Percentiles rank a stretch among this genome's conserved stretches.
These are phyloP conservation scores for Diaporthe capsici DNA, from an alignment of 2,329 filamentous ascomycete species.

Conservation along the genomic window DNA sequence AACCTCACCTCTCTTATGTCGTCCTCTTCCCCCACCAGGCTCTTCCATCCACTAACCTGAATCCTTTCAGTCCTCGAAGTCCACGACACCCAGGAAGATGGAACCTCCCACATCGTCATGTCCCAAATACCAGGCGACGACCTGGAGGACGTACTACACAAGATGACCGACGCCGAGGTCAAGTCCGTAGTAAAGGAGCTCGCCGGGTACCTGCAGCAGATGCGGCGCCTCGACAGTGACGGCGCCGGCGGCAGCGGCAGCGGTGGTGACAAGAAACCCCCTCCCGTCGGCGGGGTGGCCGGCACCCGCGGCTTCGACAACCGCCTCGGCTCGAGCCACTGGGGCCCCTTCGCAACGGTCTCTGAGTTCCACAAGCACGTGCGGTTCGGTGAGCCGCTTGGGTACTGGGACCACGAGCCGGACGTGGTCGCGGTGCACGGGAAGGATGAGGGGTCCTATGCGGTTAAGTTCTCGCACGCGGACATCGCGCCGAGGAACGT, in stretches of 20 bases:
- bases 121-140: background rate
- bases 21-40: too few relatives aligned
- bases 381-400: conserved; percentile 23
- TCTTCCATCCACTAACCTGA: background rate
- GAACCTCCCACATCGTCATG: conserved; percentile 30
- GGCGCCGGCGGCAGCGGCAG: too few relatives aligned
- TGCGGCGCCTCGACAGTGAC: conserved; percentile 18
- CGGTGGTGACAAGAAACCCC: background rate
- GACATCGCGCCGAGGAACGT: conserved; percentile 64
- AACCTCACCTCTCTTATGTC: background rate
- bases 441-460: conserved; percentile 10
- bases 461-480: conserved; percentile 59
- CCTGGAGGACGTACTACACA: background rate
- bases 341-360: background rate
- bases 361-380: conserved; percentile 20
- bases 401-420: conserved; percentile 24
- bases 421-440: conserved; percentile 19
- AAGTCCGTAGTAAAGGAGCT: conserved; percentile 4
- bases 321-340: background rate
- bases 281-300: conserved; percentile 1
- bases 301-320: background rate
- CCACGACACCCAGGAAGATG: conserved; percentile 4
- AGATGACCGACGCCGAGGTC: conserved; percentile 7
- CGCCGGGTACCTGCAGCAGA: conserved; percentile 11
- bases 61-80: background rate